Evolutionary conservation across 2,329 filamentous ascomycete species (phyloP), one percentile per base, ranked within the genome.

Genomic region (Biscogniauxia mediterranea): DNA sequence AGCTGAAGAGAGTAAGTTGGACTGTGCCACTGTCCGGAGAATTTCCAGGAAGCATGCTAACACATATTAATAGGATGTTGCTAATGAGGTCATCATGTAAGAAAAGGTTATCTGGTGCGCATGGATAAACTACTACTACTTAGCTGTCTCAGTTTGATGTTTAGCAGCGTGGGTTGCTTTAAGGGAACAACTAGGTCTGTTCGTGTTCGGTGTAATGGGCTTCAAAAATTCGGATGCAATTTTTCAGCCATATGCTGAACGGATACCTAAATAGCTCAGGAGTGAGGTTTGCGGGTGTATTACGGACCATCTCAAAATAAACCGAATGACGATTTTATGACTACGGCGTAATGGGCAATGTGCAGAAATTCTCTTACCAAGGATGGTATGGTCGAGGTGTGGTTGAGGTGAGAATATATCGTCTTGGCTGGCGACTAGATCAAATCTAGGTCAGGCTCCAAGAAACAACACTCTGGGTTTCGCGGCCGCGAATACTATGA

Each of bases 71-170:
- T 67, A 93, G 89, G 92, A 96, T 76, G 92, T 96, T 61, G 78
- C 87, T 64, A 93, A 94, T 72, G 87, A 89, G 75, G 91, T 97
- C 73, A 97, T 97, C 76, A 97, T 97, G 93, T 97, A 85, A 83
- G 61, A 58, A 25, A 38, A 21, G 4, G 51, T 55, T 23, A 54
- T 57, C 62, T 38, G 50, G 49, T 11, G 26, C 50, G 49, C 51
- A 20, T 5, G 13, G 17, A n/a, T 6, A 46, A n/a, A n/a, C 17
- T 46, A n/a, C 17, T 46, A n/a, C 38, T 11, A 46, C 38, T 42
- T 55, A 20, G 11, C 42, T 60, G 26, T 54, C 17, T 54, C 25
- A 11, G 17, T 19, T 32, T 15, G 17, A 46, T 46, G 15, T 46
- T 46, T 17, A 46, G 38, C 15, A 46, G 38, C 17, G 38, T 46